Evolutionary conservation across 2,329 filamentous ascomycete species (phyloP), one percentile per base, ranked within the genome.

Genomic region (Colletotrichum eleusines): DNA sequence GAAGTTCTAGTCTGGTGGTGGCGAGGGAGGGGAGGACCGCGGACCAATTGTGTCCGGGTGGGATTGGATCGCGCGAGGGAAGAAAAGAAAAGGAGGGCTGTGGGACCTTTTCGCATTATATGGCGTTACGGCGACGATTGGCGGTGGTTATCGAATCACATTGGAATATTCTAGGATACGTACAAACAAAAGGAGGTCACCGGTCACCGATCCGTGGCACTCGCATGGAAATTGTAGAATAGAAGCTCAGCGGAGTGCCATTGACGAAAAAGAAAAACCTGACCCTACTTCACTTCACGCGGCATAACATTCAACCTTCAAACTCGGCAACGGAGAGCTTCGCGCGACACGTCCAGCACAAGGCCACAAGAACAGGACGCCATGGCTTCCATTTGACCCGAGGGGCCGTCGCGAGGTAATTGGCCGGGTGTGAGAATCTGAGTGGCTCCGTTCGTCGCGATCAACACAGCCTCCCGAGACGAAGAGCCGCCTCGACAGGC

Each of bases 1-100:
- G 69, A 54, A 12, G 44, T 72, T 72, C 38, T 71, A 51, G 48
- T 28, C 3, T 12, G 44, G 5, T 11, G 7, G 38, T 14, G 20
- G 20, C 14, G 26, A 33, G 46, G n/a, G 20, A 8, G 18, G 8
- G n/a, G 14, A 14, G 8, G 20, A 20, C 16, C 2, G 23, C 3
- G 12, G 8, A 7, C 14, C 14, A 16, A n/a, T 40, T 7, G 20
- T 8, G 28, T 35, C 33, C 5, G 7, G 23, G 38, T 5, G 5
- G 35, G 35, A 18, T 6, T 5, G 31, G 38, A 14, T 59, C 20
- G 3, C 1, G 1, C 3, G n/a, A 35, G 9, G 31, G 20, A 16
- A 26, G 58, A 7, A 48, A 48, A 18, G 5, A 18, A 7, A 16
- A 18, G 6, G 53, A 2, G 9, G 12, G n/a, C 3, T 16, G 33